Conservation (phyloP, 257 asterid genomes). For the Solanum ahanhuiri region DNA sequence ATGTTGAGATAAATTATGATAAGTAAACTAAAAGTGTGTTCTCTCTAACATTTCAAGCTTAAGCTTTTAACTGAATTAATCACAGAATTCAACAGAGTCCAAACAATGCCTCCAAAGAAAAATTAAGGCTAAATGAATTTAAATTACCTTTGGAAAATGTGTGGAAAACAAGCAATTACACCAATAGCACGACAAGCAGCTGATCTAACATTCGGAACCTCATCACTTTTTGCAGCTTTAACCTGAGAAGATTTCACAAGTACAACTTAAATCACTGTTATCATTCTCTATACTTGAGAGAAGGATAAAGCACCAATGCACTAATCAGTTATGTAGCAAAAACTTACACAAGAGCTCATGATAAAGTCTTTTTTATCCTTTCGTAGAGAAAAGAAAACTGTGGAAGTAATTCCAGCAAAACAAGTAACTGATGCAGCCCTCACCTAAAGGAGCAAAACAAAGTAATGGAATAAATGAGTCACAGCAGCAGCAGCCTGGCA, state of each 20-base stretch:
- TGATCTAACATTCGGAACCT: constrained; percentile 75
- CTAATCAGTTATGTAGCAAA: not conserved
- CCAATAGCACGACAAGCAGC: constrained; percentile 99
- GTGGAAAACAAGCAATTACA: constrained; percentile 76
- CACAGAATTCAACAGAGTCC: not conserved
- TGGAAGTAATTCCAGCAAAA: constrained; percentile 94
- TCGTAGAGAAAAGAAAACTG: constrained; percentile 57
- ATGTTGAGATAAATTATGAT: not conserved
- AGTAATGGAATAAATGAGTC: not conserved
- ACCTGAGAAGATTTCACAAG: constrained; percentile 35
- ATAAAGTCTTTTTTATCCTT: constrained; percentile 58
- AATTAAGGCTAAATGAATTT: not conserved
- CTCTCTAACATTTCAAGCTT: not conserved
- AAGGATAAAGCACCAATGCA: not conserved
- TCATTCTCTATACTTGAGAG: not conserved
- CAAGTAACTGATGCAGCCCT: constrained; percentile 95
- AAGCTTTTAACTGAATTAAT: not conserved
- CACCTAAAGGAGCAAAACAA: constrained; percentile 42
- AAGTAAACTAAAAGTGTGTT: not conserved
- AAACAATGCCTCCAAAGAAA: not conserved
- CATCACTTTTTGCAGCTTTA: constrained; percentile 55
- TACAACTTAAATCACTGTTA: not conserved
- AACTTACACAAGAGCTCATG: constrained; percentile 66
- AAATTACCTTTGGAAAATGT: constrained; percentile 56
- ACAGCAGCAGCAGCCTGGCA: not conserved